phyloP scores from a whole-genome alignment of 805 yeast species.

The Wickerhamiella occidentalis region DNA sequence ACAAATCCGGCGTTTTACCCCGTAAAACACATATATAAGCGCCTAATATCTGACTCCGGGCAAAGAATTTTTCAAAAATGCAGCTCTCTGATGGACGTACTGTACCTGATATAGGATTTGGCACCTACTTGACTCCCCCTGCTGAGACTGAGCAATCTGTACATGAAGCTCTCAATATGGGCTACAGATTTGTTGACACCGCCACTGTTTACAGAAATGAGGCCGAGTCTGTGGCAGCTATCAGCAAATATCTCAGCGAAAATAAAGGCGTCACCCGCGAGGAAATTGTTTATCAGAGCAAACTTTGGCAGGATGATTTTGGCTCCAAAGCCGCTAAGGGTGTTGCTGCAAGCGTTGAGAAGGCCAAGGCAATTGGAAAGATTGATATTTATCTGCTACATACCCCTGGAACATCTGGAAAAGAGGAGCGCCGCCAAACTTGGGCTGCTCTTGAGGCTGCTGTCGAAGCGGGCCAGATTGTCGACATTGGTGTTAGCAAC shows the following conservation, averaged over 20 bases:
- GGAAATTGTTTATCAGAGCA: conserved; percentile 45
- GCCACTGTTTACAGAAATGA: conserved; percentile 63
- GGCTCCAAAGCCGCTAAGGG: conserved; percentile 40
- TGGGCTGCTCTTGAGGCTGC: conserved; percentile 48
- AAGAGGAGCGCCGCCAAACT: conserved; percentile 33
- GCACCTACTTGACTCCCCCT: conserved; percentile 21
- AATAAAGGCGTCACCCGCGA: conserved; percentile 42
- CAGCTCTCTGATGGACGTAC: conserved; percentile 10
- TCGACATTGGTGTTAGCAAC: conserved; percentile 52
- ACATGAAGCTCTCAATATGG: conserved; percentile 45
- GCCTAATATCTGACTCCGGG: no score
- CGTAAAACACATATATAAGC: no score
- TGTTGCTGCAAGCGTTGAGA: conserved; percentile 41
- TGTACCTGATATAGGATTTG: conserved; percentile 24
- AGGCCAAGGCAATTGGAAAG: conserved; percentile 45
- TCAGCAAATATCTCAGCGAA: conserved; percentile 39
- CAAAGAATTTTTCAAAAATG: no score
- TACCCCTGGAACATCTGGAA: conserved; percentile 30
- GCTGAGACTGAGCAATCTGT: conserved; percentile 30
- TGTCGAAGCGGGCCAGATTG: conserved; percentile 39
- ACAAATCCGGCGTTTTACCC: no score
- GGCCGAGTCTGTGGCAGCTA: conserved; percentile 46
- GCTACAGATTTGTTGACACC: conserved; percentile 63
- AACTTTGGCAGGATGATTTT: conserved; percentile 56
- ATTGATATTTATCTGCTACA: conserved; percentile 63